phyloP scores from a whole-genome alignment of 495 filamentous ascomycete species.

The Penicillium cataractarum region DNA sequence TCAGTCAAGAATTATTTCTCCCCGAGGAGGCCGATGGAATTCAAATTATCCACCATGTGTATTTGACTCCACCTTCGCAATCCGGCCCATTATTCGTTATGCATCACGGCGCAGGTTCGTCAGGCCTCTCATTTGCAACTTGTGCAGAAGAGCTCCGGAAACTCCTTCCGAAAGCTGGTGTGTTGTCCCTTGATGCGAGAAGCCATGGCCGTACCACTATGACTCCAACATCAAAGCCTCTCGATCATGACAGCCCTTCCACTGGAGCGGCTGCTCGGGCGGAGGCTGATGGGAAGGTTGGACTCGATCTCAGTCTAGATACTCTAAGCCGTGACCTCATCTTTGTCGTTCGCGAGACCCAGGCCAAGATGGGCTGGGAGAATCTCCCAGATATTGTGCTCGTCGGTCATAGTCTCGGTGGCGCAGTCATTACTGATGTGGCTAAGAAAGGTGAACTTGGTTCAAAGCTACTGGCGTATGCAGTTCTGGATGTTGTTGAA shows the following conservation, averaged over 20 bases:
- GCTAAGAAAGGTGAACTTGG: conserved; percentile 70
- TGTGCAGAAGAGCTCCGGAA: conserved; percentile 77
- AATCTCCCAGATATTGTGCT: conserved; percentile 74
- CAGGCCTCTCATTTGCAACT: conserved; percentile 83
- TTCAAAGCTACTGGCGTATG: conserved; percentile 75
- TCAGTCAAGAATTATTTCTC: conserved; percentile 81
- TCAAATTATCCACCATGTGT: conserved; percentile 77
- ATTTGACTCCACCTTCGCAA: conserved; percentile 64
- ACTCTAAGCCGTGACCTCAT: conserved; percentile 75
- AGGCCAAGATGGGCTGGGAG: conserved; percentile 68
- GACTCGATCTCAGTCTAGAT: conserved; percentile 65
- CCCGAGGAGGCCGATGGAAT: conserved; percentile 43
- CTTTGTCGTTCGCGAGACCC: conserved; percentile 66
- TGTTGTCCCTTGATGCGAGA: conserved; percentile 82
- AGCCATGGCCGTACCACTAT: conserved; percentile 78
- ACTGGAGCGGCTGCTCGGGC: conserved; percentile 16
- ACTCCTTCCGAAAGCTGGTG: conserved; percentile 75
- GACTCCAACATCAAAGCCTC: conserved; percentile 20
- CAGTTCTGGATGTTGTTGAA: conserved; percentile 94
- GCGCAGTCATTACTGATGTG: conserved; percentile 89
- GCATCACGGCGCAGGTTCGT: conserved; percentile 90
- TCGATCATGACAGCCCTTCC: conserved; percentile 16
- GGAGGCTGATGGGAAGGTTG: conserved; percentile 38
- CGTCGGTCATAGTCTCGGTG: conserved; percentile 93
- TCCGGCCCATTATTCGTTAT: conserved; percentile 81